Percentiles rank a stretch among this genome's conserved stretches.
phyloP scores from a whole-genome alignment of 345 rosid genomes.

The Nasturtium officinale region DNA sequence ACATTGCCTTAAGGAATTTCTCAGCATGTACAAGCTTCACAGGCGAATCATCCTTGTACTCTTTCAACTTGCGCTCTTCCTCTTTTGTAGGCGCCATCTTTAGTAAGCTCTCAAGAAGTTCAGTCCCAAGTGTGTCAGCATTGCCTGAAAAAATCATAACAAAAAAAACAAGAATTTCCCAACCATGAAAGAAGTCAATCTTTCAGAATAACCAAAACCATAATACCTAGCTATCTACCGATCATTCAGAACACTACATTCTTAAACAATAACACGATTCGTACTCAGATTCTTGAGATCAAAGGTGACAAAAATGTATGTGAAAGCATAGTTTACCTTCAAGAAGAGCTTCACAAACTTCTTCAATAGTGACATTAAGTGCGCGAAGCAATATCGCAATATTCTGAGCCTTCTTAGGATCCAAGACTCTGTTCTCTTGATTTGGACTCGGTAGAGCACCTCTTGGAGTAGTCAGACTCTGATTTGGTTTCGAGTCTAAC shows the following conservation, averaged over 20 bases:
- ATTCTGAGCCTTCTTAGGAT: conserved; percentile 95
- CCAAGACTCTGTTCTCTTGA: conserved; percentile 85
- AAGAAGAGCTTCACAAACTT: conserved; percentile 93
- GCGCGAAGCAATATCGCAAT: conserved; percentile 91
- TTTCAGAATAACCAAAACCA: neutral
- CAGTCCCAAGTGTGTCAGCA: conserved; percentile 86
- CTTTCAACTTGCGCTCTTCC: conserved; percentile 87
- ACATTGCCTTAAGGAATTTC: conserved; percentile 81
- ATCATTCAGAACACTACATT: neutral
- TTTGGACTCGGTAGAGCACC: conserved; percentile 55
- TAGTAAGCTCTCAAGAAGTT: conserved; percentile 88
- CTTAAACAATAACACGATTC: neutral
- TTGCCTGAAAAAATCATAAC: conserved; percentile 59
- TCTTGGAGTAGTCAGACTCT: conserved; percentile 62
- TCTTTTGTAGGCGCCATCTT: conserved; percentile 97
- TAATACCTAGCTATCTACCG: neutral
- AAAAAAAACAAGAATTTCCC: neutral
- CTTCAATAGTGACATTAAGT: conserved; percentile 87
- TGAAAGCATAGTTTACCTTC: conserved; percentile 65
- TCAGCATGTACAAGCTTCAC: conserved; percentile 87
- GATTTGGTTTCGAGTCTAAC: conserved; percentile 55
- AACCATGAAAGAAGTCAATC: neutral
- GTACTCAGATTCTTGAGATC: neutral
- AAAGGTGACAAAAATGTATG: neutral
- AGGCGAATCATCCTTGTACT: conserved; percentile 74